Evolutionary conservation across 1,284 basidiomycete species (phyloP).

Genomic region (Ganoderma lucidum): DNA sequence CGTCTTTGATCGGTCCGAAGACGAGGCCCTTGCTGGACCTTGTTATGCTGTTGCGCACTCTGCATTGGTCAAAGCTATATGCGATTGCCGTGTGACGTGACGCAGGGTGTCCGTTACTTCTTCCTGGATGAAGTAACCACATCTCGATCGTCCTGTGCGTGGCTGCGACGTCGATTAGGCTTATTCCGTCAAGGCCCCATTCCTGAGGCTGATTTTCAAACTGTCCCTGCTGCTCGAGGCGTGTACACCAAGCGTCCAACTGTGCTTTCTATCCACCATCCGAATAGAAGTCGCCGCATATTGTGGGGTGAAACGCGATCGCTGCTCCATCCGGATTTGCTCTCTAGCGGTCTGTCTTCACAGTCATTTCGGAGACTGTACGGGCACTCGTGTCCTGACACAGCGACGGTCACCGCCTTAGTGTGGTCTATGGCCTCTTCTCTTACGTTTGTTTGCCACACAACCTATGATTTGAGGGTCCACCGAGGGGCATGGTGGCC

Average conservation of each 20-base stretch:
- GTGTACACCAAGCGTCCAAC: background rate
- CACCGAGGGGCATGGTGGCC: slow-evolving; percentile 1
- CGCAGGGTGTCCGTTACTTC: background rate
- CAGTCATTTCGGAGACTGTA: slow-evolving; percentile 4
- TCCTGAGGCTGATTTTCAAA: background rate
- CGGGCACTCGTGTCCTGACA: background rate
- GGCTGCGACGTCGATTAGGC: background rate
- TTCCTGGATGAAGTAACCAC: slow-evolving; percentile 1
- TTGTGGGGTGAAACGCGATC: slow-evolving; percentile 5
- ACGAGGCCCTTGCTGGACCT: background rate
- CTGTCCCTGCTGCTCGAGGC: background rate
- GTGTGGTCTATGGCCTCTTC: slow-evolving; percentile 4
- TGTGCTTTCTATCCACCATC: background rate
- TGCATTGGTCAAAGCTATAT: background rate
- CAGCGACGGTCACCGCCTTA: slow-evolving; percentile 1
- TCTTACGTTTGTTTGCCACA: slow-evolving; percentile 4
- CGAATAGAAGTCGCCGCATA: background rate
- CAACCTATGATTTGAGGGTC: background rate
- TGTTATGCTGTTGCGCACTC: background rate
- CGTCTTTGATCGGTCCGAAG: background rate
- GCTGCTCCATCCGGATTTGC: slow-evolving; percentile 4
- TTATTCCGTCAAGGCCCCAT: background rate
- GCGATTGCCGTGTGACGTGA: slow-evolving; percentile 2
- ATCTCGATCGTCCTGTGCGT: background rate
- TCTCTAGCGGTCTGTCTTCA: background rate